Conservation (phyloP, 495 filamentous ascomycete genomes). For the Trichoderma orchidacearum region DNA sequence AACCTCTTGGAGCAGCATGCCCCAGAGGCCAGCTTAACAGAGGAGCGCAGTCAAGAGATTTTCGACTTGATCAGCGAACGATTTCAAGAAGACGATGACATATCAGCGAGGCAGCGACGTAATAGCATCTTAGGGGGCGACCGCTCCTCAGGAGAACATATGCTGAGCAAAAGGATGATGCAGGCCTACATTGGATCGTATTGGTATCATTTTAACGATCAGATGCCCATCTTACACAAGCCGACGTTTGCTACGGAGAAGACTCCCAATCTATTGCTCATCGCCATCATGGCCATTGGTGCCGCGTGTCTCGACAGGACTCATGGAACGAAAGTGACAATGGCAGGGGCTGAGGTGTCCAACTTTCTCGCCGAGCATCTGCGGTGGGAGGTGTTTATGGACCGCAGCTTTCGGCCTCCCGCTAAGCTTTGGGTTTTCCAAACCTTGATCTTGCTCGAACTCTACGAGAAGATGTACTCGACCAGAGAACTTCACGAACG, state of each 20-base stretch:
- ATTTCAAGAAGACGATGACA: conserved; percentile 62
- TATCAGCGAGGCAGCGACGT: conserved; percentile 41
- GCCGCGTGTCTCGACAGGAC: conserved; percentile 76
- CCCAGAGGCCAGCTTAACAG: conserved; percentile 67
- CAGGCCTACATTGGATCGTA: conserved; percentile 87
- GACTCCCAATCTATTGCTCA: conserved; percentile 70
- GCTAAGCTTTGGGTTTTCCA: conserved; percentile 98
- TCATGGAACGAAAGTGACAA: conserved; percentile 57
- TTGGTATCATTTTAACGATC: conserved; percentile 90
- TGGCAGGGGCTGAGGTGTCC: conserved; percentile 62
- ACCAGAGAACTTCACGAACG: conserved; percentile 85
- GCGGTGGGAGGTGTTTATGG: conserved; percentile 84
- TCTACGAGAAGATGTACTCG: conserved; percentile 96
- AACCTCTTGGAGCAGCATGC: conserved; percentile 76
- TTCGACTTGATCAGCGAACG: conserved; percentile 73
- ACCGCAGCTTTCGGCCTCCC: conserved; percentile 81
- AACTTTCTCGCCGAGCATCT: conserved; percentile 86
- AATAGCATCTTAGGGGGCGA: conserved; percentile 69
- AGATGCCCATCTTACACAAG: conserved; percentile 87
- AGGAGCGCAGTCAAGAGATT: conserved; percentile 73
- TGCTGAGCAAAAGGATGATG: conserved; percentile 87
- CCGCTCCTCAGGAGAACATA: conserved; percentile 53
- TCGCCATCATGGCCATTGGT: conserved; percentile 90
- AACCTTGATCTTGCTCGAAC: conserved; percentile 73
- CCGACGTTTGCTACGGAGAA: conserved; percentile 85